These are phyloP conservation scores for Solanum megistacrolobum DNA, from an alignment of 257 asterid genomes.

Conservation along the genomic window DNA sequence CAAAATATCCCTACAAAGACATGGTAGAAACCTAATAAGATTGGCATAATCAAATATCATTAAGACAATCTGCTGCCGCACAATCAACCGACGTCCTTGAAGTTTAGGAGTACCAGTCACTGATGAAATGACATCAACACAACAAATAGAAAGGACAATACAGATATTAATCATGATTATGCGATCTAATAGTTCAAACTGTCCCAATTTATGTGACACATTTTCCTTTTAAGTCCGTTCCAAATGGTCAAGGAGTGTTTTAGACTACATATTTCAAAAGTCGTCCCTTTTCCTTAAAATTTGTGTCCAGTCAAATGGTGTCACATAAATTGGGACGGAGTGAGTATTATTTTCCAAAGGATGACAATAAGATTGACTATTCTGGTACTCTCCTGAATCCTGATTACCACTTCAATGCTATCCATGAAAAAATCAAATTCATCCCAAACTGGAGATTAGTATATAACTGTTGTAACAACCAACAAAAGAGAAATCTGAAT, in stretches of 20 bases:
- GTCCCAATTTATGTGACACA: not conserved
- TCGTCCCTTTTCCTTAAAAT: not conserved
- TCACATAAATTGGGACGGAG: not conserved
- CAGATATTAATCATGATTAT: not conserved
- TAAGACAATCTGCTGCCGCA: not conserved
- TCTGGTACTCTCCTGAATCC: not conserved
- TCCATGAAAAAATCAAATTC: not conserved
- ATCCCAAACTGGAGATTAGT: not conserved
- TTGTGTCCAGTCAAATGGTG: not conserved
- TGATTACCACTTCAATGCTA: not conserved
- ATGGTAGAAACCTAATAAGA: not conserved
- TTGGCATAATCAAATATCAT: not conserved
- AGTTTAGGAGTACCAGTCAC: not conserved
- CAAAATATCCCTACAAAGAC: not conserved
- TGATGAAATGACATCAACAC: not conserved
- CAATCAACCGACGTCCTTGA: not conserved
- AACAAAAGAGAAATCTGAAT: not conserved
- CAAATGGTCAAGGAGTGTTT: not conserved
- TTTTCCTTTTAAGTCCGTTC: not conserved
- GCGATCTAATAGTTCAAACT: not conserved
- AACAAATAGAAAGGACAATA: not conserved
- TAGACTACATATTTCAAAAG: not conserved
- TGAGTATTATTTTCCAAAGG: not conserved
- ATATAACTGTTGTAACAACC: not conserved
- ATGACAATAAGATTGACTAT: not conserved